Conservation (phyloP, 75 land plant species). For the Cupressus sempervirens region DNA sequence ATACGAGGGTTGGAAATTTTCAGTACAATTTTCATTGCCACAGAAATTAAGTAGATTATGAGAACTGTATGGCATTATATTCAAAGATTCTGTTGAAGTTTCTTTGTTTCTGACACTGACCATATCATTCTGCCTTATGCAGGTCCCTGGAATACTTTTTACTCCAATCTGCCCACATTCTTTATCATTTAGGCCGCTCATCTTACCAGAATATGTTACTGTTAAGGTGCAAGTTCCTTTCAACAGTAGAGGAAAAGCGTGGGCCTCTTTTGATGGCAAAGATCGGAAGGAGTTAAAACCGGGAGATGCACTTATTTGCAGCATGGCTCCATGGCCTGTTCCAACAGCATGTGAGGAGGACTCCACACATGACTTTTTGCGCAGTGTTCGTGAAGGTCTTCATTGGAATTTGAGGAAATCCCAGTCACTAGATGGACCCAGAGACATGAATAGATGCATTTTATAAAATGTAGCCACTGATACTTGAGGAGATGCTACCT, state of each 20-base stretch:
- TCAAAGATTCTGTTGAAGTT: not conserved
- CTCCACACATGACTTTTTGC: slow-evolving; percentile 78
- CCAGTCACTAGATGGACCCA: slow-evolving; percentile 75
- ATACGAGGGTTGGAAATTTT: not conserved
- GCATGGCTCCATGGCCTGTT: slow-evolving; percentile 92
- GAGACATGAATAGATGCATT: slow-evolving; percentile 22
- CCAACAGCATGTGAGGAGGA: slow-evolving; percentile 87
- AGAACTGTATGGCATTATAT: not conserved
- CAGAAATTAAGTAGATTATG: not conserved
- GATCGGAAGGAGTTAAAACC: slow-evolving; percentile 62
- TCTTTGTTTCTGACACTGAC: not conserved
- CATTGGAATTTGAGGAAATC: slow-evolving; percentile 94
- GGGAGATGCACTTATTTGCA: slow-evolving; percentile 83
- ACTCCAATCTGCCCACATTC: slow-evolving; percentile 99
- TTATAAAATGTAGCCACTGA: not conserved
- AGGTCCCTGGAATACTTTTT: slow-evolving; percentile 97
- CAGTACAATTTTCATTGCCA: not conserved
- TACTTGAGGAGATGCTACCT: not conserved
- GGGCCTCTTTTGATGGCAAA: slow-evolving; percentile 97
- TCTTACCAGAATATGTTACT: slow-evolving; percentile 88
- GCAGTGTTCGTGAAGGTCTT: slow-evolving; percentile 85
- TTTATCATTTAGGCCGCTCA: slow-evolving; percentile 88
- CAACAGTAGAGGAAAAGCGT: slow-evolving; percentile 86
- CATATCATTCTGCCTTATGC: slow-evolving; percentile 7
- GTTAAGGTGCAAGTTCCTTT: slow-evolving; percentile 76